Evolutionary conservation across 1,139 yeast species (phyloP).

Genomic region (Kazachstania sp.): DNA sequence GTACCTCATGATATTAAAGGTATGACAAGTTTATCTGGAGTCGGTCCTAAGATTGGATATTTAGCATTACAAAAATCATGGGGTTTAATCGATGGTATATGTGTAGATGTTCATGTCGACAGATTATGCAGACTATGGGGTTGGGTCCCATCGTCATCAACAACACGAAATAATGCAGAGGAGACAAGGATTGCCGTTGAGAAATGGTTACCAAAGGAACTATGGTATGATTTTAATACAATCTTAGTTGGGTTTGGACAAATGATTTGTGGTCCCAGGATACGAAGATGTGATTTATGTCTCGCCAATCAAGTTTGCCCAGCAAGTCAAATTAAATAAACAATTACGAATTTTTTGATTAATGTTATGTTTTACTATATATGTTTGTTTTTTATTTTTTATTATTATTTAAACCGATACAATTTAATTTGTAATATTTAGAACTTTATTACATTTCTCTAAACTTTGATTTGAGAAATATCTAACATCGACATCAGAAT

Average conservation of each 20-base stretch:
- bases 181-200: conserved; percentile 61
- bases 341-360: neutral
- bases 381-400: neutral
- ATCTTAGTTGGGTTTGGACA: conserved; percentile 93
- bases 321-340: conserved; percentile 12
- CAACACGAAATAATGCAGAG: conserved; percentile 57
- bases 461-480: conserved; percentile 67
- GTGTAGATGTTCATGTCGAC: conserved; percentile 89
- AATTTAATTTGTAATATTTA: conserved; percentile 1
- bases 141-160: conserved; percentile 45
- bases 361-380: too few species aligned
- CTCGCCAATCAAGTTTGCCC: conserved; percentile 22
- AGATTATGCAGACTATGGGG: conserved; percentile 72
- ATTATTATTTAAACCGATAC: neutral
- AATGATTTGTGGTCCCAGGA: conserved; percentile 67
- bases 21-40: conserved; percentile 69
- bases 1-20: conserved; percentile 64
- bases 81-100: conserved; percentile 68
- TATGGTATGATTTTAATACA: conserved; percentile 82
- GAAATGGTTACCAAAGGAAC: conserved; percentile 60
- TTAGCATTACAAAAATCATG: conserved; percentile 74
- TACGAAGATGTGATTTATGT: conserved; percentile 69
- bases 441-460: conserved; percentile 25
- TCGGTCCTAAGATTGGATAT: conserved; percentile 93
- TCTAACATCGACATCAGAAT: conserved; percentile 82